Percentiles rank a stretch among this genome's conserved stretches.
Conservation (phyloP, 768 basidiomycete species). For the Kwoniella heveanensis region DNA sequence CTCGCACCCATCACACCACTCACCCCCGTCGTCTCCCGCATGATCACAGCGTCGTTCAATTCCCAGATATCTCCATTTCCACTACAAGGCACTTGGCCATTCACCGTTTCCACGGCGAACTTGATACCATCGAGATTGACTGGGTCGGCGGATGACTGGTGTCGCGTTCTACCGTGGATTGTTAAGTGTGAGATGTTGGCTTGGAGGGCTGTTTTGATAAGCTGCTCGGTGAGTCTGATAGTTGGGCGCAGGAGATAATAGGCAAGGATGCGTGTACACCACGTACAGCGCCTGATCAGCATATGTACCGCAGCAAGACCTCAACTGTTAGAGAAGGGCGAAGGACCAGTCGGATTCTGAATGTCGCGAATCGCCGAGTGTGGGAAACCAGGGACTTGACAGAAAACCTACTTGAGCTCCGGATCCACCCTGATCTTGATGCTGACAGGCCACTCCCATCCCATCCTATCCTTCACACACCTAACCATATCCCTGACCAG, state of each 20-base stretch:
- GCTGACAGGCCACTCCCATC: conserved; percentile 58
- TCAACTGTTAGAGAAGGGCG: too few species aligned
- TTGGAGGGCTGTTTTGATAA: conserved; percentile 58
- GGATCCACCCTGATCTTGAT: conserved; percentile 61
- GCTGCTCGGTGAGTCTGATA: conserved; percentile 57
- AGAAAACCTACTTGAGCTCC: conserved; percentile 55
- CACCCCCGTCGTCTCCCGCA: conserved; percentile 56
- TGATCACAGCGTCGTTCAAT: conserved; percentile 54
- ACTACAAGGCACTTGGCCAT: conserved; percentile 58
- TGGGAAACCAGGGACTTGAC: too few species aligned
- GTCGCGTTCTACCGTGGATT: conserved; percentile 60
- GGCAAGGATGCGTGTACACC: too few species aligned
- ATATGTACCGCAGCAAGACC: too few species aligned
- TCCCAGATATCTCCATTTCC: conserved; percentile 61
- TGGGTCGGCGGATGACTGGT: conserved; percentile 58
- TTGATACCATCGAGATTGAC: conserved; percentile 57
- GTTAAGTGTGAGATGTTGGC: conserved; percentile 58
- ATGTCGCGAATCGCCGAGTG: too few species aligned
- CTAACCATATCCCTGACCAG: conserved; percentile 59
- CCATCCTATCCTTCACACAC: conserved; percentile 57
- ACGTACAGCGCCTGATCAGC: too few species aligned
- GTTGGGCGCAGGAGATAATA: too few species aligned
- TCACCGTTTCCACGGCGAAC: conserved; percentile 58
- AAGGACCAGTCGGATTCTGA: too few species aligned
- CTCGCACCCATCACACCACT: conserved; percentile 61